These are phyloP conservation scores for Aspergillus cavernicola DNA, from an alignment of 495 filamentous ascomycete genomes.

Conservation along the genomic window DNA sequence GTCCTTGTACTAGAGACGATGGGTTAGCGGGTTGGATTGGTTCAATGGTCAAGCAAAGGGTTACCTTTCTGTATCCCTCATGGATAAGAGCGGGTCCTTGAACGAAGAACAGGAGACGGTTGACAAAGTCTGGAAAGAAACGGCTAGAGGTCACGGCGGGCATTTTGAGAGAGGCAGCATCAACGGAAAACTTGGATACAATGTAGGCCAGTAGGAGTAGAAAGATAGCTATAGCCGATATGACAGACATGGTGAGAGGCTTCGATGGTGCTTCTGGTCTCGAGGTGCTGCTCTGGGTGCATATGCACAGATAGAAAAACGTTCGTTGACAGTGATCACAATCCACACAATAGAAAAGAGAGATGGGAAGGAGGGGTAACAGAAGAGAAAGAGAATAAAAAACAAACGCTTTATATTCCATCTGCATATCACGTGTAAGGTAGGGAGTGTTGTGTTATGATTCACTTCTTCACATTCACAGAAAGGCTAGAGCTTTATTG, in stretches of 20 bases:
- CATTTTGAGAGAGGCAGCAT: slow-evolving; percentile 7
- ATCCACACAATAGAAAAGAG: neutral
- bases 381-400: too few relatives aligned
- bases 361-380: too few relatives aligned
- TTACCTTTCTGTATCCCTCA: slow-evolving; percentile 27
- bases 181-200: neutral
- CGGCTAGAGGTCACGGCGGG: slow-evolving; percentile 24
- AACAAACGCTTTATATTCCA: too few relatives aligned
- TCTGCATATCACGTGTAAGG: too few relatives aligned
- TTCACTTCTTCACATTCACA: neutral
- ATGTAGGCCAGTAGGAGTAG: neutral
- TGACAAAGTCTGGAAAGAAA: slow-evolving; percentile 25
- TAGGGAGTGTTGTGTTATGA: neutral
- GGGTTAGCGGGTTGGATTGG: neutral
- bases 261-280: too few relatives aligned
- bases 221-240: neutral
- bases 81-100: slow-evolving; percentile 22
- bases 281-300: neutral
- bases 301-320: neutral
- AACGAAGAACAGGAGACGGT: slow-evolving; percentile 27
- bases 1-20: slow-evolving; percentile 23
- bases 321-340: neutral
- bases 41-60: neutral
- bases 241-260: neutral
- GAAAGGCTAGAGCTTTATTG: too few relatives aligned